Evolutionary conservation across 164 flowering plant genomes (phyloP), one percentile per base, ranked within the genome.

Genomic region (Vitis rupestris): DNA sequence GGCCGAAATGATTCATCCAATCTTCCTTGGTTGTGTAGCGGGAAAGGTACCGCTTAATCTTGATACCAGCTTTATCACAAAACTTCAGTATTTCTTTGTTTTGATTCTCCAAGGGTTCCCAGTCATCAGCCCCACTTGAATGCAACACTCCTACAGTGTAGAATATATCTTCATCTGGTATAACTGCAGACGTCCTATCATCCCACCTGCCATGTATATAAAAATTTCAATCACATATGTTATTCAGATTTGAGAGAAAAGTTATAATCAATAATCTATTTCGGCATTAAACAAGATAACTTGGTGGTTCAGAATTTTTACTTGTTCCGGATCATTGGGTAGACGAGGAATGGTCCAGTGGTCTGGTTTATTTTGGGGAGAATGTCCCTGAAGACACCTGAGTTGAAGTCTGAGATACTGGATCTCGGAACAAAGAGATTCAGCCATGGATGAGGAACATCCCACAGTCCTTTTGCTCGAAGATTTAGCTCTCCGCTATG

Each of bases 391-490:
- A 95, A 85, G 37, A 89, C 92, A 7, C 82, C 88, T 0, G 59
- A 56, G 57, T 89, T 68, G 64, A 93, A 93, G 23, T 86, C 93
- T 1, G 56, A 44, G 16, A 93, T 87, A 2, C 69, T 70, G 49
- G 93, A 87, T 74, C 78, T 82, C 29, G 98, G 98, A 2, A 93
- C 70, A 17, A 90, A 88, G 50, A 93, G 82, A 70, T 88, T 91
- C 15, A 93, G 79, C 98, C 98, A 94, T 72, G 98, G 98, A 75
- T 92, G 98, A 50, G 97, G 97, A 70, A 91, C 89, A 12, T 90
- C 90, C 97, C 94, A 90, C 8, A 78, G 70, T n/a, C 94, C 96
- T 77, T 82, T 67, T 9, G 85, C 65, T 51, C 79, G 75, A 44
- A 88, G 95, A 65, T 80, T 69, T 44, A 80, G 44, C 78, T 91